Evolutionary conservation across 306 rosid genomes (phyloP).

Genomic region (Castanea sativa): DNA sequence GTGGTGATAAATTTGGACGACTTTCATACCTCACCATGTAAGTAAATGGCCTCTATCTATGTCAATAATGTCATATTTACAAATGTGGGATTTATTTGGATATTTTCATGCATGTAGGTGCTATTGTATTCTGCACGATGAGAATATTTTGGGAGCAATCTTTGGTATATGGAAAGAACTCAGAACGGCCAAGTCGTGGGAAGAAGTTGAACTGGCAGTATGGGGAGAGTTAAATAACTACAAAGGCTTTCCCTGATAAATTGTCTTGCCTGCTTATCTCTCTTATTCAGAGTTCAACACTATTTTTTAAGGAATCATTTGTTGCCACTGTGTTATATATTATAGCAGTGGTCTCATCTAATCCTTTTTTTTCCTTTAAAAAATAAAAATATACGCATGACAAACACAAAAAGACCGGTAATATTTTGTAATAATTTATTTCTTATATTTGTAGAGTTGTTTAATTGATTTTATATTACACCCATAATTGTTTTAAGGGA

Average conservation of each 20-base stretch:
- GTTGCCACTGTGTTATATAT: neutral
- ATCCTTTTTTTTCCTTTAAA: neutral
- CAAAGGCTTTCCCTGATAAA: slow-evolving; percentile 57
- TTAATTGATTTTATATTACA: too few relatives aligned
- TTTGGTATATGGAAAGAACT: slow-evolving; percentile 74
- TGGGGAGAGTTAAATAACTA: slow-evolving; percentile 82
- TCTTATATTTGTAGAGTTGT: neutral
- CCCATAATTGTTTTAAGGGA: too few relatives aligned
- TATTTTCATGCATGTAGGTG: slow-evolving; percentile 55
- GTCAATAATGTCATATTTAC: neutral
- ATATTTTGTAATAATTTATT: neutral
- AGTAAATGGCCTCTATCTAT: slow-evolving; percentile 31
- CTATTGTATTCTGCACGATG: slow-evolving; percentile 84
- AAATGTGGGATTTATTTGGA: neutral
- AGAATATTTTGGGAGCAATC: slow-evolving; percentile 83
- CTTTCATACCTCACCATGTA: slow-evolving; percentile 90
- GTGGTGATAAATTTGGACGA: slow-evolving; percentile 48
- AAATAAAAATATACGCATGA: neutral
- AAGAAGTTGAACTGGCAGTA: slow-evolving; percentile 73
- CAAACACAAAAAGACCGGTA: neutral
- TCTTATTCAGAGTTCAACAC: slow-evolving; percentile 5
- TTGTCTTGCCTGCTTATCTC: slow-evolving; percentile 9
- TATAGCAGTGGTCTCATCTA: neutral
- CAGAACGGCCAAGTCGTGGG: slow-evolving; percentile 76
- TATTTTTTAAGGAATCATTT: neutral